Evolutionary conservation across 164 flowering plant species (phyloP).

Genomic region (Kalanchoe fedtschenkoi): DNA sequence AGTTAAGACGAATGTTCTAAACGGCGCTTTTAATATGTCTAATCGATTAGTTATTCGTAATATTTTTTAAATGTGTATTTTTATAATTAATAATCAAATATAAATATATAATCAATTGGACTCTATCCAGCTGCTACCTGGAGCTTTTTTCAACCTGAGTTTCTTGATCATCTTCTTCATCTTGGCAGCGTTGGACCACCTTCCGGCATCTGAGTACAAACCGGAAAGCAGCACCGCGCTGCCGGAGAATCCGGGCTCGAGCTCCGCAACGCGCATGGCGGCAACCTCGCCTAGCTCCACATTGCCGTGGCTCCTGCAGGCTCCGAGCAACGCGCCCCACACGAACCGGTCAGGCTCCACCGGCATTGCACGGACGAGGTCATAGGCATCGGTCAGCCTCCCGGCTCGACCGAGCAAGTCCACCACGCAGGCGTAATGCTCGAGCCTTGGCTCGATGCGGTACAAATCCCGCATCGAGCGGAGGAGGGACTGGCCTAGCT

Average conservation of each 20-base stretch:
- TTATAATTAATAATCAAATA: too few relatives aligned
- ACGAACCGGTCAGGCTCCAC: conserved; percentile 63
- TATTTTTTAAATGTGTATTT: too few relatives aligned
- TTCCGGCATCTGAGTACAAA: conserved; percentile 52
- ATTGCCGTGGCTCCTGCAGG: conserved; percentile 61
- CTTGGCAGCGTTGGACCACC: conserved; percentile 2
- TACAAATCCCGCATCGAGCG: conserved; percentile 42
- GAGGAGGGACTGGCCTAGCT: conserved; percentile 45
- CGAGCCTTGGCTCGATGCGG: conserved; percentile 49
- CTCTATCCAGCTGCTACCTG: not conserved
- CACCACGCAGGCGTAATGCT: conserved; percentile 86
- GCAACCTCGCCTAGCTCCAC: conserved; percentile 67
- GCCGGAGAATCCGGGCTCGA: conserved; percentile 60
- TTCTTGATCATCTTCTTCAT: conserved; percentile 3
- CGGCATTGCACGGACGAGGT: conserved; percentile 52
- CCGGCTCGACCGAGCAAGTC: conserved; percentile 85
- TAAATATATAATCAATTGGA: too few relatives aligned
- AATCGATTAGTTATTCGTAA: too few relatives aligned
- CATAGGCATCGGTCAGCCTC: conserved; percentile 51
- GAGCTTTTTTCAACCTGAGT: not conserved
- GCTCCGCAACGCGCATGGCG: conserved; percentile 40
- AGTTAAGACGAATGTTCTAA: not conserved
- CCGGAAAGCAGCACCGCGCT: conserved; percentile 39
- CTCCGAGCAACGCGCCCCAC: conserved; percentile 86
- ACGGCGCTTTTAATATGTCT: too few relatives aligned